Evolutionary conservation across 345 rosid genomes (phyloP).

Genomic region (Combretum micranthum): DNA sequence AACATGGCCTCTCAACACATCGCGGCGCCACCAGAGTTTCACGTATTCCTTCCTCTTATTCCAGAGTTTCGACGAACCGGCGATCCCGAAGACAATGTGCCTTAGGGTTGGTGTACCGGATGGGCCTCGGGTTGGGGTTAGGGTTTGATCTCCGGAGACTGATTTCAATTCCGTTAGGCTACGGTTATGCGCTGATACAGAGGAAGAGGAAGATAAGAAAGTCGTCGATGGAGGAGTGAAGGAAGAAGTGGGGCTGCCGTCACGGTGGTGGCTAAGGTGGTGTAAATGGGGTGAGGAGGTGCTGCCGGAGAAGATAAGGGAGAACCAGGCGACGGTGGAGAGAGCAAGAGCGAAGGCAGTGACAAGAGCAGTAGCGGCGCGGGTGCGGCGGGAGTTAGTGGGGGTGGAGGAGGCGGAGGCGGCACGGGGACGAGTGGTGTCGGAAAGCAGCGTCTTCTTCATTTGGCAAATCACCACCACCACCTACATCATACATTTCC

Average conservation of each 20-base stretch:
- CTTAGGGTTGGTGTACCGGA: slow-evolving; percentile 17
- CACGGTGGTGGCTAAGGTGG: slow-evolving; percentile 47
- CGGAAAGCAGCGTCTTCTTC: background rate
- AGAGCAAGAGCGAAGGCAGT: slow-evolving; percentile 53
- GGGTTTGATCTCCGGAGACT: slow-evolving; percentile 4
- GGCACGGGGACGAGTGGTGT: slow-evolving; percentile 23
- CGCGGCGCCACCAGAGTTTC: slow-evolving; percentile 81
- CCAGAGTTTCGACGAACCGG: slow-evolving; percentile 84
- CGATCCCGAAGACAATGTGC: slow-evolving; percentile 84
- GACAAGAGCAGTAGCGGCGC: slow-evolving; percentile 42
- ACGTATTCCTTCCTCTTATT: slow-evolving; percentile 66
- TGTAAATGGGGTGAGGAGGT: slow-evolving; percentile 44
- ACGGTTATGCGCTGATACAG: slow-evolving; percentile 22
- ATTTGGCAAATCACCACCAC: no score
- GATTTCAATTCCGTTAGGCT: slow-evolving; percentile 19
- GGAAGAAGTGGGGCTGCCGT: slow-evolving; percentile 15
- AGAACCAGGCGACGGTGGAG: slow-evolving; percentile 73
- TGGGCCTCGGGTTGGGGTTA: background rate
- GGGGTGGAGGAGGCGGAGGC: slow-evolving; percentile 43
- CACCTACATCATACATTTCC: no score
- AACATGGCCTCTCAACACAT: slow-evolving; percentile 68
- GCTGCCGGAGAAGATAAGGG: slow-evolving; percentile 66
- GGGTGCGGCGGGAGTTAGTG: slow-evolving; percentile 49
- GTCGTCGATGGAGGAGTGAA: slow-evolving; percentile 4
- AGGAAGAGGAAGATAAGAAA: slow-evolving; percentile 9